Evolutionary conservation across 306 rosid genomes (phyloP).

Genomic region (apple (Malus domestica)): ASM211411v1 NC_041803.1:52770001-52770500

Average conservation of each 20-base stretch:
- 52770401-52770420: background rate
- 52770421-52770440: background rate
- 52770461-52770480: constrained; percentile 80
- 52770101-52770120: background rate
- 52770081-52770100: too few species aligned
- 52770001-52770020: background rate
- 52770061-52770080: background rate
- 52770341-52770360: background rate
- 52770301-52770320: constrained; percentile 80
- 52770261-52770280: constrained; percentile 85
- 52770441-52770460: constrained; percentile 84
- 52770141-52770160: background rate
- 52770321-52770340: constrained; percentile 2
- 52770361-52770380: background rate
- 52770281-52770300: constrained; percentile 95
- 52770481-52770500: constrained; percentile 61
- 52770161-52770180: constrained; percentile 29
- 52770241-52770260: constrained; percentile 93
- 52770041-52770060: background rate
- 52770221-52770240: constrained; percentile 88
- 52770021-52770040: background rate
- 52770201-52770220: constrained; percentile 92
- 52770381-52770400: background rate
- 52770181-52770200: constrained; percentile 93
- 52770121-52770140: background rate